Evolutionary conservation across 129 eudicot species (phyloP), one percentile per base, ranked within the genome.

Genomic region (Flaveria sonorensis): DNA sequence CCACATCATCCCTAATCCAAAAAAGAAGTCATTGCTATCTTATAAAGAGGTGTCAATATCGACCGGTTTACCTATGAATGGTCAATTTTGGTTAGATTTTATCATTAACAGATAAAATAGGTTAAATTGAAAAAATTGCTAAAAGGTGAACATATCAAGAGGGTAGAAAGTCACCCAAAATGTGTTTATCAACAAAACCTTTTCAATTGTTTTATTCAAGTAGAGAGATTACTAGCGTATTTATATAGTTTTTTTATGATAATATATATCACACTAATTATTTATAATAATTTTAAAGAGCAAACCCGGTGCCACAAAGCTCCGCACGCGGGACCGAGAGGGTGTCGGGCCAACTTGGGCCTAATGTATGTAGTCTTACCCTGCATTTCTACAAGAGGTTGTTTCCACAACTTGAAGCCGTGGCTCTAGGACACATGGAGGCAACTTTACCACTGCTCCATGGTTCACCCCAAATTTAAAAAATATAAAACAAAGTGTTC

Each of bases 1-100:
- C 96, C 69, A 90, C 87, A 73, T 90, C 92, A 84, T 90, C 96
- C 90, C 96, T 90, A 83, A 72, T 76, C 32, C 51, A 69, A 65
- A 76, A 52, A 10, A 52, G 8, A 75, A 64, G 71, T 70, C 43
- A 45, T 24, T 63, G 45, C 47, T 26, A 50, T 56, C 8, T 23
- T 10, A 77, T 19, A 68, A 43, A 60, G 36, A 23, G 36, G 66
- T 23, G 65, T 7, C 36, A 12, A 21, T 18, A 10, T 59, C 14
- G 0, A 23, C n/a, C 40, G 3, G 8, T 60, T 24, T 60, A 24
- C 18, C 4, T 23, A 59, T 20, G 32, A 9, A 57, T 20, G 39
- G 16, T 23, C 16, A 14, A 59, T 59, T 57, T 21, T 13, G 30
- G 15, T 57, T 57, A 20, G 20, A 3, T 57, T 57, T 19, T 9